These are phyloP conservation scores for Plenodomus biglobosus DNA, from an alignment of 2,329 filamentous ascomycete species.

Conservation along the genomic window DNA sequence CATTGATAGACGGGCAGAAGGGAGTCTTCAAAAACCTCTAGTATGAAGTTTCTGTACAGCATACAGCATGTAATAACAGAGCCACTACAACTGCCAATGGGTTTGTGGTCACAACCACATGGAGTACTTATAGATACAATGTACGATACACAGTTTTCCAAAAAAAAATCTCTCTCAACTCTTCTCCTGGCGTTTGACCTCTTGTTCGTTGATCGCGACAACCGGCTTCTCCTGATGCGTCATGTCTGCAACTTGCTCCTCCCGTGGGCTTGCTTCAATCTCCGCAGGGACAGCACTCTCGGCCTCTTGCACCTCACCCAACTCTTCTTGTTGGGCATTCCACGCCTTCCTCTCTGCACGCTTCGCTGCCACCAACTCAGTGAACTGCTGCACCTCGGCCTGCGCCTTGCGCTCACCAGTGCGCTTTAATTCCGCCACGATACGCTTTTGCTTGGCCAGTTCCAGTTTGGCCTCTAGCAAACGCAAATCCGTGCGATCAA, in stretches of 20 bases:
- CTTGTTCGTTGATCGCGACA: neutral
- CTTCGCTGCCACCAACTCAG: slow-evolving; percentile 12
- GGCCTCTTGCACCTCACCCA: neutral
- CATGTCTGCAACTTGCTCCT: slow-evolving; percentile 3
- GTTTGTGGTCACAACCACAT: too few species aligned
- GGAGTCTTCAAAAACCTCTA: slow-evolving; percentile 14
- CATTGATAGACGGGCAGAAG: too few species aligned
- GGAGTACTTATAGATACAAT: too few species aligned
- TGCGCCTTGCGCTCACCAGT: slow-evolving; percentile 11
- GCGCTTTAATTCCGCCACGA: slow-evolving; percentile 9
- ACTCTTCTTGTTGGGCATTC: slow-evolving; percentile 1
- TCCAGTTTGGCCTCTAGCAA: slow-evolving; percentile 14
- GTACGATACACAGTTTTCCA: too few species aligned
- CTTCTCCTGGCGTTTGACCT: too few species aligned
- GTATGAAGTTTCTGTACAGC: slow-evolving; percentile 22
- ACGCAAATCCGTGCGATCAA: slow-evolving; percentile 15
- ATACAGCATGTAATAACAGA: slow-evolving; percentile 4
- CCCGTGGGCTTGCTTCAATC: neutral
- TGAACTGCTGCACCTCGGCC: slow-evolving; percentile 9
- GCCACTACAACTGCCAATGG: neutral
- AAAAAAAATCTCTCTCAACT: too few species aligned
- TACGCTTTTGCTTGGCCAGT: slow-evolving; percentile 15
- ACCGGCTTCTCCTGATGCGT: neutral
- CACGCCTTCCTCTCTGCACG: slow-evolving; percentile 10
- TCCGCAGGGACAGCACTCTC: neutral